Evolutionary conservation across 2,329 filamentous ascomycete genomes (phyloP).

Genomic region (Paecilomyces niveus): DNA sequence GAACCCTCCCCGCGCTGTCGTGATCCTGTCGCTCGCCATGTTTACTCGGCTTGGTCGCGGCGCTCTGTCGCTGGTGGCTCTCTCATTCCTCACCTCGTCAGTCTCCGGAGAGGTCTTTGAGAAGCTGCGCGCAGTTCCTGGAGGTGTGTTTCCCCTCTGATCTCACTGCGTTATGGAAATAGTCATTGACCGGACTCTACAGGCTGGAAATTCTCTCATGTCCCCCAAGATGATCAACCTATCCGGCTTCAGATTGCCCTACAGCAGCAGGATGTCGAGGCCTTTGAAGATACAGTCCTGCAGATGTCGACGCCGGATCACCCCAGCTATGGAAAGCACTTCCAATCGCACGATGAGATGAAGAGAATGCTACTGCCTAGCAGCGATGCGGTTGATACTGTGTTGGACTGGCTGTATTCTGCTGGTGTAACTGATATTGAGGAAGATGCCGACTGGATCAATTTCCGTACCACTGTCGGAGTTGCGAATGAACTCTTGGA

Average conservation of each 20-base stretch:
- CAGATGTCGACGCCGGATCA: slow-evolving; percentile 45
- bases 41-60: slow-evolving; percentile 15
- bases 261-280: slow-evolving; percentile 24
- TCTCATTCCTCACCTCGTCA: slow-evolving; percentile 21
- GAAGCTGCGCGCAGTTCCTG: slow-evolving; percentile 24
- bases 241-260: slow-evolving; percentile 29
- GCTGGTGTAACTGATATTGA: slow-evolving; percentile 31
- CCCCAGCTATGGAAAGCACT: slow-evolving; percentile 43
- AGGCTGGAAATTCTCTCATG: slow-evolving; percentile 27
- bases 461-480: slow-evolving; percentile 27
- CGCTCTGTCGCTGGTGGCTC: slow-evolving; percentile 21
- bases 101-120: slow-evolving; percentile 28
- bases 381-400: slow-evolving; percentile 29
- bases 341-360: slow-evolving; percentile 41
- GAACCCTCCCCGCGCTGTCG: slow-evolving; percentile 14
- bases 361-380: slow-evolving; percentile 43
- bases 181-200: background rate
- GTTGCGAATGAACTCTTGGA: slow-evolving; percentile 30
- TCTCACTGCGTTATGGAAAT: background rate
- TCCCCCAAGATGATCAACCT: slow-evolving; percentile 17
- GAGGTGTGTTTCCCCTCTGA: slow-evolving; percentile 16
- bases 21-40: background rate
- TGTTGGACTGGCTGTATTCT: slow-evolving; percentile 41
- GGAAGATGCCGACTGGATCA: slow-evolving; percentile 32
- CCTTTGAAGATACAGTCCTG: slow-evolving; percentile 40